Percentiles rank a stretch among this genome's conserved stretches.
phyloP scores from a whole-genome alignment of 2,329 filamentous ascomycete species.

The Dendrostoma leiphaemia region DNA sequence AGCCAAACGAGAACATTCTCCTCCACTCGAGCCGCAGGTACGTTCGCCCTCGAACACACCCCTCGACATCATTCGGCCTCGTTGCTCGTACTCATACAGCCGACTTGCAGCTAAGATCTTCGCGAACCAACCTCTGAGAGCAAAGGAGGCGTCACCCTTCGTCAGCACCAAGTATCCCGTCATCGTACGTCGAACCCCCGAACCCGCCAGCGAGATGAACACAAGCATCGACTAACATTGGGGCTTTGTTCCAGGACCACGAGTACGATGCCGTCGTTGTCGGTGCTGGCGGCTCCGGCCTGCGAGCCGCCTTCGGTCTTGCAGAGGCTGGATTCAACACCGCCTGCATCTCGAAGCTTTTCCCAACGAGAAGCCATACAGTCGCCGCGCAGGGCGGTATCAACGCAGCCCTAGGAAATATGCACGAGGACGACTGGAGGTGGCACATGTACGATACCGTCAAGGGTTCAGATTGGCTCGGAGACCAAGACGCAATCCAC shows the following conservation, averaged over 20 bases:
- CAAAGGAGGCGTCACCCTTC: slow-evolving; percentile 87
- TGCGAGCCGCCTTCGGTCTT: slow-evolving; percentile 81
- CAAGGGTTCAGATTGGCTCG: slow-evolving; percentile 96
- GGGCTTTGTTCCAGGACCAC: slow-evolving; percentile 66
- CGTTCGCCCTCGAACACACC: too few species aligned
- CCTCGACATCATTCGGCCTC: too few species aligned
- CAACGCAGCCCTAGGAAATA: slow-evolving; percentile 87
- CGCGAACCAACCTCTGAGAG: slow-evolving; percentile 79
- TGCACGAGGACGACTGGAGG: slow-evolving; percentile 98
- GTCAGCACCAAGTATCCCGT: slow-evolving; percentile 90
- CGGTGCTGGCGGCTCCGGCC: slow-evolving; percentile 76
- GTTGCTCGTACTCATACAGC: slow-evolving; percentile 11
- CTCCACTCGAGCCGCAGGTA: slow-evolving; percentile 77
- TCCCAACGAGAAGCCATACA: slow-evolving; percentile 82
- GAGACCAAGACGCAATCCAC: slow-evolving; percentile 96
- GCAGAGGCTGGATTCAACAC: slow-evolving; percentile 86
- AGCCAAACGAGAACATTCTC: slow-evolving; percentile 78
- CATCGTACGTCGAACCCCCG: slow-evolving; percentile 62
- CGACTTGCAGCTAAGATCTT: slow-evolving; percentile 70
- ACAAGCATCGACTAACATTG: slow-evolving; percentile 19
- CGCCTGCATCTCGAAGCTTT: slow-evolving; percentile 83
- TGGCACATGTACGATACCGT: slow-evolving; percentile 99
- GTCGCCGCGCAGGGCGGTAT: slow-evolving; percentile 82
- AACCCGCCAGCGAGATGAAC: neutral
- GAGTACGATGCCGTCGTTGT: slow-evolving; percentile 98